Evolutionary conservation across 345 rosid species (phyloP).

Genomic region (Dipteronia dyeriana): DNA sequence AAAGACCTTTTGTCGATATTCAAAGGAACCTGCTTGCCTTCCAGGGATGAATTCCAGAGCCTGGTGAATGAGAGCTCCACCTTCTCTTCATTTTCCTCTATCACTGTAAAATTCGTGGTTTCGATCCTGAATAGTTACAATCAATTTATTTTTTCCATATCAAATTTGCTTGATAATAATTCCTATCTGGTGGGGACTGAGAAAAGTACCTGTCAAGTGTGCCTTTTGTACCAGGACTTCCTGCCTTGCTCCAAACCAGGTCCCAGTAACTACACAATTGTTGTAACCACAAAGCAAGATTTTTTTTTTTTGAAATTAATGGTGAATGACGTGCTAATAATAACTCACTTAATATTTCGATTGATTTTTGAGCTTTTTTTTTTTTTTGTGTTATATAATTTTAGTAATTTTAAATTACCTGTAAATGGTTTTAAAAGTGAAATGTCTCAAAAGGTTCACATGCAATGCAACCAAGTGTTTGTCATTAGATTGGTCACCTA

Average conservation of each 20-base stretch:
- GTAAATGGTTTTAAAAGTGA: neutral
- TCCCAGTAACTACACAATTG: constrained; percentile 65
- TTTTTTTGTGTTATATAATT: too few relatives aligned
- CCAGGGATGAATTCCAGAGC: constrained; percentile 53
- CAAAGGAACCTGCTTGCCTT: constrained; percentile 48
- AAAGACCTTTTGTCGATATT: constrained; percentile 66
- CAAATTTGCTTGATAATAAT: neutral
- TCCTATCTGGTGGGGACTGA: neutral
- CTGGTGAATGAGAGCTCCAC: constrained; percentile 65
- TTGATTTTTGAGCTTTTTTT: too few relatives aligned
- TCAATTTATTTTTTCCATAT: neutral
- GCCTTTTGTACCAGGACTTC: constrained; percentile 46
- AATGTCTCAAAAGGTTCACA: neutral
- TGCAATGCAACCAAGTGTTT: neutral
- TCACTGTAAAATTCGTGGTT: constrained; percentile 36
- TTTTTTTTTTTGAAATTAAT: too few relatives aligned
- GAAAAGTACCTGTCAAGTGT: constrained; percentile 46
- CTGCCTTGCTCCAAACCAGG: constrained; percentile 65
- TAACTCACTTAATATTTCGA: too few relatives aligned
- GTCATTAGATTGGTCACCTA: neutral
- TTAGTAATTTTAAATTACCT: too few relatives aligned
- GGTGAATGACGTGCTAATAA: too few relatives aligned
- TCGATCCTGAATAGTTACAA: constrained; percentile 38
- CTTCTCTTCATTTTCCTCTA: constrained; percentile 52
- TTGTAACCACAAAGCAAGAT: neutral